Conservation (phyloP, 1,284 basidiomycete genomes). For the Papiliotrema laurentii region DNA sequence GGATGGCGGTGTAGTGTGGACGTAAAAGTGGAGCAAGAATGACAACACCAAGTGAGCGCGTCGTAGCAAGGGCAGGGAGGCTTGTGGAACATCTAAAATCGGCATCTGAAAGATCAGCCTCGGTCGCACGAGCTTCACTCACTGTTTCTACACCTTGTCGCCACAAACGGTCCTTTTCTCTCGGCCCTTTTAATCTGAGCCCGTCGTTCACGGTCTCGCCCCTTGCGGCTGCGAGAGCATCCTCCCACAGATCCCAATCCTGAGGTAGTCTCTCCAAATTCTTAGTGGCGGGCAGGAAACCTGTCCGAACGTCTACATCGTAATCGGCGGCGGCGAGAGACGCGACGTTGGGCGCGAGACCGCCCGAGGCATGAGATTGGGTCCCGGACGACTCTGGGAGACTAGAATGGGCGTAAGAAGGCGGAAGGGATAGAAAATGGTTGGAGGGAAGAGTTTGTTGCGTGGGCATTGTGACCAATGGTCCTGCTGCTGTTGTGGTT, state of each 20-base stretch:
- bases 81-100: slow-evolving; percentile 55
- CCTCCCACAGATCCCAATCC: slow-evolving; percentile 70
- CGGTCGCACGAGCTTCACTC: slow-evolving; percentile 21
- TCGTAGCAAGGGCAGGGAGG: slow-evolving; percentile 65
- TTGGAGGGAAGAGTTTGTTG: slow-evolving; percentile 47
- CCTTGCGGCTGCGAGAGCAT: slow-evolving; percentile 52
- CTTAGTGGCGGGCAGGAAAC: slow-evolving; percentile 81
- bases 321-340: slow-evolving; percentile 90
- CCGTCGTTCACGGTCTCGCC: slow-evolving; percentile 46
- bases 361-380: slow-evolving; percentile 35
- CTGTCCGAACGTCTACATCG: slow-evolving; percentile 85
- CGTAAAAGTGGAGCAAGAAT: slow-evolving; percentile 83
- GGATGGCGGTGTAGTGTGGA: slow-evolving; percentile 57
- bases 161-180: slow-evolving; percentile 58
- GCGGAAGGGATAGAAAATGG: slow-evolving; percentile 65
- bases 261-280: slow-evolving; percentile 62
- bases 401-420: slow-evolving; percentile 34
- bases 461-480: slow-evolving; percentile 20
- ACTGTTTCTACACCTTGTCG: slow-evolving; percentile 59
- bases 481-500: no score
- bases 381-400: slow-evolving; percentile 28
- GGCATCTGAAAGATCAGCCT: slow-evolving; percentile 59
- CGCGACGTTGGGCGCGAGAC: slow-evolving; percentile 61
- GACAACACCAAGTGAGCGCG: slow-evolving; percentile 79
- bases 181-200: slow-evolving; percentile 56